Percentiles rank a stretch among this genome's conserved stretches.
Evolutionary conservation across 371 early-diverging fungal species (phyloP).

Genomic region (Rhizopus arrhizus): DNA sequence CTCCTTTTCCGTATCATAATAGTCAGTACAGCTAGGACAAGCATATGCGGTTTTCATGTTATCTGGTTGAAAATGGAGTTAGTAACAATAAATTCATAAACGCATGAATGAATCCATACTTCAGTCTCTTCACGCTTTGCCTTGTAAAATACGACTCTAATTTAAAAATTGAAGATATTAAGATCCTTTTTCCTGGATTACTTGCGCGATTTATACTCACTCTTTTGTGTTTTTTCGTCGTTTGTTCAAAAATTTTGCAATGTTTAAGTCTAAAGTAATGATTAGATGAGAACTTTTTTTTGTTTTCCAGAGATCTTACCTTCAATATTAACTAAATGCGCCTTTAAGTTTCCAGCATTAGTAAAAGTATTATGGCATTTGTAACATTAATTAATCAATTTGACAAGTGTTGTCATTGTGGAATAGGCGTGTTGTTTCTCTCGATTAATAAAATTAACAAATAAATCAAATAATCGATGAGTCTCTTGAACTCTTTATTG

Average conservation of each 20-base stretch:
- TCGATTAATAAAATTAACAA: no score
- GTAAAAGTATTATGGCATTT: constrained; percentile 4
- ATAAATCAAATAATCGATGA: no score
- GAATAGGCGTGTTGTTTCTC: no score
- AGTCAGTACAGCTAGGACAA: constrained; percentile 16
- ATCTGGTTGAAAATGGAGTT: constrained; percentile 20
- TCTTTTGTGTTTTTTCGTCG: constrained; percentile 15
- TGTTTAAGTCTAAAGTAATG: not conserved
- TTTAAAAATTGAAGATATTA: constrained; percentile 16
- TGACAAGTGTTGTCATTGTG: no score
- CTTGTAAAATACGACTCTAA: constrained; percentile 5
- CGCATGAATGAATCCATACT: constrained; percentile 1
- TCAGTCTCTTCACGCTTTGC: constrained; percentile 7
- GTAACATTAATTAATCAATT: constrained; percentile 7
- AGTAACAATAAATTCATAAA: constrained; percentile 15
- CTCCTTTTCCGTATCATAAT: no score
- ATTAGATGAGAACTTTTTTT: constrained; percentile 4
- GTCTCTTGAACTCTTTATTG: no score
- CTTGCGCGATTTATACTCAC: constrained; percentile 19
- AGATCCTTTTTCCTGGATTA: constrained; percentile 16
- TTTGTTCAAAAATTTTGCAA: not conserved
- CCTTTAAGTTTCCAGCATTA: constrained; percentile 1
- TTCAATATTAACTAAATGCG: constrained; percentile 5
- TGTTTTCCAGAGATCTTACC: constrained; percentile 8
- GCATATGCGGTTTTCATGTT: constrained; percentile 14